phyloP scores from a whole-genome alignment of 768 basidiomycete genomes.

The Tylopilus vinaceipallidus region DNA sequence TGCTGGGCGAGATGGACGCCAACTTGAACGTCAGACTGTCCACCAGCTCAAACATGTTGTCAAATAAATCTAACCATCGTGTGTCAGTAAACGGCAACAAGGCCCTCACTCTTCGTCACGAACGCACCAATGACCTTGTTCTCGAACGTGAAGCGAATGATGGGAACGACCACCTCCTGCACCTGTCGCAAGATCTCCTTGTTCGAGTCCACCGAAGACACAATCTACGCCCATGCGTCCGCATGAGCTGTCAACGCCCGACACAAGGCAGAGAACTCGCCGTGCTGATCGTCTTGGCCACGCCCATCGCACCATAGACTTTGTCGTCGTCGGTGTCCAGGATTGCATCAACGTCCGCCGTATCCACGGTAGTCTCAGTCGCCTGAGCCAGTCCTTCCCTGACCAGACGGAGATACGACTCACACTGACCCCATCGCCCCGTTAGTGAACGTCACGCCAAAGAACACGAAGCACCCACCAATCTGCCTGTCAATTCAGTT shows the following conservation, averaged over 20 bases:
- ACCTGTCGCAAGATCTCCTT: conserved; percentile 76
- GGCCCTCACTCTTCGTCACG: neutral
- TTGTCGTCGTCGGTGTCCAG: conserved; percentile 78
- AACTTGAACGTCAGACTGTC: conserved; percentile 85
- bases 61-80: conserved; percentile 63
- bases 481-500: conserved; percentile 52
- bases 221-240: conserved; percentile 47
- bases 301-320: conserved; percentile 83
- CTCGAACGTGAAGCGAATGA: conserved; percentile 70
- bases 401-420: conserved; percentile 78
- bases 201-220: conserved; percentile 69
- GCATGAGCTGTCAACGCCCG: neutral
- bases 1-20: conserved; percentile 67
- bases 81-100: neutral
- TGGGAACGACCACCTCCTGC: conserved; percentile 79
- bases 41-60: conserved; percentile 83
- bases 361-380: conserved; percentile 51
- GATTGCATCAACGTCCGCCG: conserved; percentile 54
- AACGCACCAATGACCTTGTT: conserved; percentile 69
- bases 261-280: conserved; percentile 40
- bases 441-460: neutral
- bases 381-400: conserved; percentile 56
- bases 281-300: conserved; percentile 81
- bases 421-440: conserved; percentile 47
- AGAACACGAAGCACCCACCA: conserved; percentile 47